Conservation (phyloP, 1,139 yeast species). For the Sugiyamaella japonica region DNA sequence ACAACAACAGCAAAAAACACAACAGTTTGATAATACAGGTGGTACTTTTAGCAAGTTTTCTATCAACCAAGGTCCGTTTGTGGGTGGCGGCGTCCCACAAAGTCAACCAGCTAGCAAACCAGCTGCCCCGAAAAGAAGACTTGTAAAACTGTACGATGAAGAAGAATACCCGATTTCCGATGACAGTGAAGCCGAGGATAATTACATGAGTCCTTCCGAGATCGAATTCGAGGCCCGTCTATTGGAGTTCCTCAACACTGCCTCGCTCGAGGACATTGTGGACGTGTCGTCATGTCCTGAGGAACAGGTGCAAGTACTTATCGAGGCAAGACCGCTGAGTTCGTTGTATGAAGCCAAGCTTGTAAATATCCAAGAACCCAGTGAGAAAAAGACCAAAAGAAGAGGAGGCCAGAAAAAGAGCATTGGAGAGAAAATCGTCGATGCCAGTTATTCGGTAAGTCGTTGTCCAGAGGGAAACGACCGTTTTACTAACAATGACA, state of each 20-base stretch:
- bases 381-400: slow-evolving; percentile 36
- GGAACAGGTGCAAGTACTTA: slow-evolving; percentile 61
- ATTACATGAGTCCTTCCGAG: slow-evolving; percentile 46
- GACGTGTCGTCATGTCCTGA: slow-evolving; percentile 77
- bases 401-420: slow-evolving; percentile 51
- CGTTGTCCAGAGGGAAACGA: no score
- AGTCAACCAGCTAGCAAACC: no score
- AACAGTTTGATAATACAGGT: slow-evolving; percentile 13
- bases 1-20: slow-evolving; percentile 14
- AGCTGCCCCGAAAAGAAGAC: slow-evolving; percentile 22
- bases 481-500: background rate
- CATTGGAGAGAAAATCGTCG: slow-evolving; percentile 74
- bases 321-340: slow-evolving; percentile 65
- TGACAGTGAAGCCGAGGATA: slow-evolving; percentile 40
- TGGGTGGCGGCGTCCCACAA: no score
- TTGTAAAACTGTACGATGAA: slow-evolving; percentile 33
- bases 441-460: slow-evolving; percentile 50
- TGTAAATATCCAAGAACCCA: slow-evolving; percentile 29
- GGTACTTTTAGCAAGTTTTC: background rate
- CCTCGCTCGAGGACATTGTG: slow-evolving; percentile 69
- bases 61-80: no score
- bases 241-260: slow-evolving; percentile 74
- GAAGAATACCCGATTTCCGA: slow-evolving; percentile 27
- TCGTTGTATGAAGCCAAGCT: slow-evolving; percentile 57
- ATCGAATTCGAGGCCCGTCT: slow-evolving; percentile 61